phyloP scores from a whole-genome alignment of 495 filamentous ascomycete genomes.

The Darksidea phi region DNA sequence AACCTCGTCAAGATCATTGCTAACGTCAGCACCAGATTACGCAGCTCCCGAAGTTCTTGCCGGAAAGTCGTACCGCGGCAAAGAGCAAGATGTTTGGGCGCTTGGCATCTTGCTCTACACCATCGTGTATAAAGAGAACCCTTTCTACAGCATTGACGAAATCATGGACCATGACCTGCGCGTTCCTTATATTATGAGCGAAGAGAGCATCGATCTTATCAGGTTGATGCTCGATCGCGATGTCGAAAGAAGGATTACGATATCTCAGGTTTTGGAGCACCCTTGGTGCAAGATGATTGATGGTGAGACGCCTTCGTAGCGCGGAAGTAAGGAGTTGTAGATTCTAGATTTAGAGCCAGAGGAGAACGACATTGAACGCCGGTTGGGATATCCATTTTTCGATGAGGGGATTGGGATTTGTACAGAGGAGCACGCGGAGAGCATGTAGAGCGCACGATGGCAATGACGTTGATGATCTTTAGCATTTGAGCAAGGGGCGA shows the following conservation, averaged over 20 bases:
- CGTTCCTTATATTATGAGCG: constrained; percentile 87
- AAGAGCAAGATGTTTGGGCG: constrained; percentile 98
- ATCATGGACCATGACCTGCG: constrained; percentile 96
- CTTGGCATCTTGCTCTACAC: constrained; percentile 98
- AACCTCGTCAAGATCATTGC: neutral
- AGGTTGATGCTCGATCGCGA: constrained; percentile 87
- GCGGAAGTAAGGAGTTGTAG: neutral
- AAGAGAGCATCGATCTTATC: constrained; percentile 86
- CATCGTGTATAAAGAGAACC: constrained; percentile 98
- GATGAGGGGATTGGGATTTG: too few relatives aligned
- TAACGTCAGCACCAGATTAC: constrained; percentile 65
- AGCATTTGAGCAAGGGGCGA: too few relatives aligned
- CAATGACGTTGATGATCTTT: too few relatives aligned
- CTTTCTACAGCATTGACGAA: constrained; percentile 98
- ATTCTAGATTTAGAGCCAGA: too few relatives aligned
- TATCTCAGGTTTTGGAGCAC: constrained; percentile 82
- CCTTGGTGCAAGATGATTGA: constrained; percentile 60
- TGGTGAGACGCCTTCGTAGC: neutral
- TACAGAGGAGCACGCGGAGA: too few relatives aligned
- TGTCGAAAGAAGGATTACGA: constrained; percentile 74
- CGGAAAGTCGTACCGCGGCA: constrained; percentile 87
- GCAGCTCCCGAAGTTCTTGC: constrained; percentile 96
- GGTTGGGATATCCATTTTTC: too few relatives aligned
- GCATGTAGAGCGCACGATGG: too few relatives aligned
- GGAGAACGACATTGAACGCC: too few relatives aligned